Conservation (phyloP, 2,329 filamentous ascomycete species). For the Aspergillus luchuensis region DNA sequence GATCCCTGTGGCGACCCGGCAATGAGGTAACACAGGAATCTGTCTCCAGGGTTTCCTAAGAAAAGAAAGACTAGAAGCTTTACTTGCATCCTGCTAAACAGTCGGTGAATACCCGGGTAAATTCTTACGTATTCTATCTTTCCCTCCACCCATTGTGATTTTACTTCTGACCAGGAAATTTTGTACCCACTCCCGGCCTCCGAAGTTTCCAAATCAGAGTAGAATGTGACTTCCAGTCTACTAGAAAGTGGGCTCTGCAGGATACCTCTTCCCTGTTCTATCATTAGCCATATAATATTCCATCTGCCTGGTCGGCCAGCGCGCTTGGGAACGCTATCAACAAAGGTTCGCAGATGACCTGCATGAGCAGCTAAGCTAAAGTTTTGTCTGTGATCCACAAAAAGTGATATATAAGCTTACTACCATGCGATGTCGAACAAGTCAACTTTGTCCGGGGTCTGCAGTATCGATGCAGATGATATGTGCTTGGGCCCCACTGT, state of each 20-base stretch:
- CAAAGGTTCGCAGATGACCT: constrained; percentile 12
- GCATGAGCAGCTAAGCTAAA: constrained; percentile 10
- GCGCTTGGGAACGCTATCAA: constrained; percentile 2
- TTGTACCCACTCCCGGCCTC: background rate
- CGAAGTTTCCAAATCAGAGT: background rate
- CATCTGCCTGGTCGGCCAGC: constrained; percentile 10
- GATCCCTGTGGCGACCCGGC: background rate
- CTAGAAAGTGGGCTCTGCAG: background rate
- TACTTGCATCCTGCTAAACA: background rate
- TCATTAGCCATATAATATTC: background rate
- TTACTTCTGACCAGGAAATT: background rate
- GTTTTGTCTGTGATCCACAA: background rate
- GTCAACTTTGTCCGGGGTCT: constrained; percentile 15
- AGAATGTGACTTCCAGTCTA: background rate
- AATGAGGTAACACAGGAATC: background rate
- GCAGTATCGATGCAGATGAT: constrained; percentile 21
- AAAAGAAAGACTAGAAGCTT: background rate
- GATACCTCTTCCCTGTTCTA: background rate
- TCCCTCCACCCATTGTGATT: background rate
- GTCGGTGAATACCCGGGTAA: constrained; percentile 1
- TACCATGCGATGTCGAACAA: constrained; percentile 14
- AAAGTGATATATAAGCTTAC: constrained; percentile 21
- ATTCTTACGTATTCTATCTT: background rate
- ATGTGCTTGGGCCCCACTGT: constrained; percentile 13
- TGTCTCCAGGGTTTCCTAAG: background rate